Evolutionary conservation across 148 eudicot genomes (phyloP).

Genomic region (Rhododendron ferrugineum): DNA sequence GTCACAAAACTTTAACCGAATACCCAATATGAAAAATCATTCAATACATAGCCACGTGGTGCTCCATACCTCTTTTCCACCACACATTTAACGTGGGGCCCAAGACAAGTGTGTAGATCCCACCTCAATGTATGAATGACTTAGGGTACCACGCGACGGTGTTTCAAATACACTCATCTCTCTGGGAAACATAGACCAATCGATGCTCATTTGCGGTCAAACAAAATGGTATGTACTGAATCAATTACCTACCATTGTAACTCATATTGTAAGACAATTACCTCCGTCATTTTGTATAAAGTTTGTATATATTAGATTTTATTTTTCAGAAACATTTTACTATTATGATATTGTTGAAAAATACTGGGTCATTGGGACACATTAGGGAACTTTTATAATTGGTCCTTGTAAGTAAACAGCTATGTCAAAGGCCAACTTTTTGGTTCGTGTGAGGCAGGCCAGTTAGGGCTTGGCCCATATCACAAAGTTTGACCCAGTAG

Average conservation of each 20-base stretch:
- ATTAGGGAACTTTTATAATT: not conserved
- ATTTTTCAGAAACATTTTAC: not conserved
- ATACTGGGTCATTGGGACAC: not conserved
- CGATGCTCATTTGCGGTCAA: not conserved
- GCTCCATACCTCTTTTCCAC: no score
- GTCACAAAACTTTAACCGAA: not conserved
- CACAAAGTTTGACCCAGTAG: not conserved
- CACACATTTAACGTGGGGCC: no score
- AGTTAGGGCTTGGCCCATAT: not conserved
- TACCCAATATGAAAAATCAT: not conserved
- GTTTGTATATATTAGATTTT: not conserved
- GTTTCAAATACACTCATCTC: no score
- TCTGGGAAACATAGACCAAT: not conserved
- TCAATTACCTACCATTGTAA: not conserved
- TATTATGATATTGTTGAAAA: not conserved
- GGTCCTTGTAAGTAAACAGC: not conserved
- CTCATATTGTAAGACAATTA: not conserved
- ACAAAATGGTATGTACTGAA: not conserved
- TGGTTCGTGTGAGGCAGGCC: not conserved
- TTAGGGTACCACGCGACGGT: no score
- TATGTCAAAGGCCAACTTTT: not conserved
- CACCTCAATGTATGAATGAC: no score
- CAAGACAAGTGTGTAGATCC: no score
- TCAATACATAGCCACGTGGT: no score
- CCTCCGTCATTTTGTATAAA: not conserved